Base-by-base conservation (phyloP, 805 yeast genomes). In the Saccharomycopsis sp. region DNA sequence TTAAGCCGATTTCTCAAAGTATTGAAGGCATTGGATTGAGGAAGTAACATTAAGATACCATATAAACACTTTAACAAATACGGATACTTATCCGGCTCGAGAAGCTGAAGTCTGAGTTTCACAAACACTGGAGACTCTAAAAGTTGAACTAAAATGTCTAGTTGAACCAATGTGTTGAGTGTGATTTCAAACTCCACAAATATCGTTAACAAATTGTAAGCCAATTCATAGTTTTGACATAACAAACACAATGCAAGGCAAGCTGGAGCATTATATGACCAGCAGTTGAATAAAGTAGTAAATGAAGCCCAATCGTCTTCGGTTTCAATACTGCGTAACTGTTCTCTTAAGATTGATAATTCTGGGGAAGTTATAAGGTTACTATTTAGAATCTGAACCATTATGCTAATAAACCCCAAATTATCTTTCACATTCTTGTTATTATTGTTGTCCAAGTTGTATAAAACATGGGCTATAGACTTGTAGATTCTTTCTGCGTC, bases 61-160 rank as follows among this genome's bases (percentile, higher is more conserved):
- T 90, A 94, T 34, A 94, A 78, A 56, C 97, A 88, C 68, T 90
- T 89, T 76, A 86, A 89, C 38, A 94, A 73, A 66, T 80, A 87
- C 0, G 96, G 96, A 68, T 87, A 80, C 62, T 80, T 82, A 53
- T 85, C 89, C 0, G 97, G 97, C 67, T 89, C 96, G 53, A 94
- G 74, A n/a, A 94, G 74, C 70, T 93, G 97, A 57, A 94, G 74
- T 59, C 99, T 80, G 63, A 92, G 77, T 65, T 87, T 84, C 19
- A 96, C 86, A 70, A 94, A 92, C 1, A 91, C 92, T 1, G 97
- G 98, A 1, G 96, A 86, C 70, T 94, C 99, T 15, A 94, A 75
- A 29, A 93, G 73, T 70, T 94, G 98, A 5, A 94, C 96, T 47
- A 94, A 75, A 29, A 91, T 81, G 72, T 94, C 99, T 55, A 94